Percentiles rank a stretch among this genome's conserved stretches.
Conservation (phyloP, 2,329 filamentous ascomycete genomes). For the Pyrenochaeta sp. region DNA sequence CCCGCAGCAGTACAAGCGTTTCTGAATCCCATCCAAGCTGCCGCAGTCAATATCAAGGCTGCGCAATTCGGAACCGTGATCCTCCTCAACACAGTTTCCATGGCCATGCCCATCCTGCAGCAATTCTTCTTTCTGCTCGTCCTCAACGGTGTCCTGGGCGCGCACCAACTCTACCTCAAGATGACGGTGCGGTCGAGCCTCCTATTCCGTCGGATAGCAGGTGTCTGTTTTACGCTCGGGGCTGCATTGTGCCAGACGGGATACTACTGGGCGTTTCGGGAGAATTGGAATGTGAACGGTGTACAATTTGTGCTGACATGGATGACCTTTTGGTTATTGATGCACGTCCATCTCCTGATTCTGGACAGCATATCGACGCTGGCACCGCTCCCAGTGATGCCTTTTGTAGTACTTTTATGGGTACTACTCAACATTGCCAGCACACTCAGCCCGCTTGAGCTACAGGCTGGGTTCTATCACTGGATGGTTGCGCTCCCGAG, state of each 20-base stretch:
- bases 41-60: slow-evolving; percentile 50
- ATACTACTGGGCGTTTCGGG: slow-evolving; percentile 56
- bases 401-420: slow-evolving; percentile 58
- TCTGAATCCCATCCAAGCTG: slow-evolving; percentile 50
- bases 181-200: slow-evolving; percentile 29
- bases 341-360: slow-evolving; percentile 55
- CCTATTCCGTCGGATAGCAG: slow-evolving; percentile 46
- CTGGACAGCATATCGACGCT: slow-evolving; percentile 57
- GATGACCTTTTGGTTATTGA: slow-evolving; percentile 56
- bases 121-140: slow-evolving; percentile 60
- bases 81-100: slow-evolving; percentile 57
- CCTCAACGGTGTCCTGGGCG: slow-evolving; percentile 54
- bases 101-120: slow-evolving; percentile 57
- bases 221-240: slow-evolving; percentile 50
- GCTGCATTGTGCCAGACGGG: slow-evolving; percentile 53
- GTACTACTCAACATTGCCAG: slow-evolving; percentile 55
- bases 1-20: slow-evolving; percentile 46
- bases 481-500: slow-evolving; percentile 54
- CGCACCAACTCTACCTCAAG: slow-evolving; percentile 35
- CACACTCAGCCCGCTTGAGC: slow-evolving; percentile 55
- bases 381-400: slow-evolving; percentile 52
- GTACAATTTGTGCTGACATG: slow-evolving; percentile 55
- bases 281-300: slow-evolving; percentile 51
- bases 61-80: slow-evolving; percentile 54
- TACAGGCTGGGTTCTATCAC: slow-evolving; percentile 54